Percentiles rank a stretch among this genome's conserved stretches.
These are phyloP conservation scores for Plasmodium inui DNA, from an alignment of 169 alveolate species.

Conservation along the genomic window DNA sequence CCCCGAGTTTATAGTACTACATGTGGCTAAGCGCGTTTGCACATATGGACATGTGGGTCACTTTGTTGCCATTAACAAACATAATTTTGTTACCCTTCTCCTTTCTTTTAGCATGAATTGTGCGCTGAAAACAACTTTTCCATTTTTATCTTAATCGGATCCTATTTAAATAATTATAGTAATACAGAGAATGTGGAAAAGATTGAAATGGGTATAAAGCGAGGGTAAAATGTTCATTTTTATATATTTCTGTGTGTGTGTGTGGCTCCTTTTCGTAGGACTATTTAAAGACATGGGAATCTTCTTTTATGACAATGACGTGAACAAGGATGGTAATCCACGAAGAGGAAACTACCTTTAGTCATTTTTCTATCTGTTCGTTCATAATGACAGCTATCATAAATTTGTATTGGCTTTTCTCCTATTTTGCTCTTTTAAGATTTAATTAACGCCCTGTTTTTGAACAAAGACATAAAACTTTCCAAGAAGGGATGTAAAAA, in stretches of 20 bases:
- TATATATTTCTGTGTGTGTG: neutral
- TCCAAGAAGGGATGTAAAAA: constrained; percentile 37
- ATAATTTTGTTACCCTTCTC: neutral
- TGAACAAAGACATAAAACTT: constrained; percentile 38
- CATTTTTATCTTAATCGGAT: constrained; percentile 57
- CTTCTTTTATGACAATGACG: constrained; percentile 42
- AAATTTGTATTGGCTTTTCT: neutral
- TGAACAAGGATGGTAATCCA: constrained; percentile 52
- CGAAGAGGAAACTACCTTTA: neutral
- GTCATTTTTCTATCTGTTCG: neutral
- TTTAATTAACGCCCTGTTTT: constrained; percentile 42
- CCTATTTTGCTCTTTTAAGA: constrained; percentile 43
- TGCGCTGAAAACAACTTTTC: constrained; percentile 59
- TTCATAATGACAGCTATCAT: neutral
- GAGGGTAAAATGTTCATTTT: neutral
- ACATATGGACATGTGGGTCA: neutral
- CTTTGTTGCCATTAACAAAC: neutral
- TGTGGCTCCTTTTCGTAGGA: constrained; percentile 3
- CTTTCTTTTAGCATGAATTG: constrained; percentile 30
- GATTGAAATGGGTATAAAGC: constrained; percentile 8
- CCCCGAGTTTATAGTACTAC: neutral
- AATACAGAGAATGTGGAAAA: constrained; percentile 27
- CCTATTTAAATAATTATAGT: constrained; percentile 63
- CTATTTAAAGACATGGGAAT: constrained; percentile 55
- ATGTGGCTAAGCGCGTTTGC: neutral